Conservation (phyloP, 1,139 yeast genomes). For the Meyerozyma smithsonii region DNA sequence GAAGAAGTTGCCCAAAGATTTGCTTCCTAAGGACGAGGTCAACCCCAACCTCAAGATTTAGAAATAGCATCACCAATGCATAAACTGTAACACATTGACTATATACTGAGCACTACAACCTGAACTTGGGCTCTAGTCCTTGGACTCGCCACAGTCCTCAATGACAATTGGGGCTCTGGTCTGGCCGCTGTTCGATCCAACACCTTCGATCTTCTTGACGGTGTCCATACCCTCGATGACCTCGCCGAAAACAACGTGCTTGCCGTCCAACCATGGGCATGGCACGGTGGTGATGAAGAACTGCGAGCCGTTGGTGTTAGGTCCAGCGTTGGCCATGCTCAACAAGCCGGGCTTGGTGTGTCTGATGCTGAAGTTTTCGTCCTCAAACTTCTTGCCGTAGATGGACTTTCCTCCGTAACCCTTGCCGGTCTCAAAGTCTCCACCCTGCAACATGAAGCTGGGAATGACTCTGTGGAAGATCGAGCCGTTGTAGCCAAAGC, state of each 20-base stretch:
- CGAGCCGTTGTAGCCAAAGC: slow-evolving; percentile 88
- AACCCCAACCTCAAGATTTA: slow-evolving; percentile 33
- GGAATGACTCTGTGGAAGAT: slow-evolving; percentile 45
- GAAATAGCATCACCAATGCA: slow-evolving; percentile 6
- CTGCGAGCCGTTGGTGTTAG: slow-evolving; percentile 40
- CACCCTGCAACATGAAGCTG: slow-evolving; percentile 42
- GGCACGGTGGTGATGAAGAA: slow-evolving; percentile 42
- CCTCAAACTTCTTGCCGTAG: slow-evolving; percentile 34
- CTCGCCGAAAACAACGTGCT: slow-evolving; percentile 40
- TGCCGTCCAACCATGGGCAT: slow-evolving; percentile 41
- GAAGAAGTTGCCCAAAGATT: slow-evolving; percentile 44
- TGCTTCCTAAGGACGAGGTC: slow-evolving; percentile 32
- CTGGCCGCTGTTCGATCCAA: slow-evolving; percentile 29
- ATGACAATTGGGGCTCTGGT: slow-evolving; percentile 27
- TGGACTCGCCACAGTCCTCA: slow-evolving; percentile 36
- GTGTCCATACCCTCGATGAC: slow-evolving; percentile 37
- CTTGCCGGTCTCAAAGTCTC: slow-evolving; percentile 37
- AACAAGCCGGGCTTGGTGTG: slow-evolving; percentile 36
- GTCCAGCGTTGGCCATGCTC: slow-evolving; percentile 42
- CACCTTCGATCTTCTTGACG: slow-evolving; percentile 32
- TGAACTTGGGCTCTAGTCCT: slow-evolving; percentile 9
- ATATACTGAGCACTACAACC: neutral
- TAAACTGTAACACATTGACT: slow-evolving; percentile 1
- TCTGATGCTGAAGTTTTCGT: slow-evolving; percentile 32
- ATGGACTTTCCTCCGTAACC: slow-evolving; percentile 41